phyloP scores from a whole-genome alignment of 2,329 filamentous ascomycete genomes.

The Cylindrodendrum hubeiense region DNA sequence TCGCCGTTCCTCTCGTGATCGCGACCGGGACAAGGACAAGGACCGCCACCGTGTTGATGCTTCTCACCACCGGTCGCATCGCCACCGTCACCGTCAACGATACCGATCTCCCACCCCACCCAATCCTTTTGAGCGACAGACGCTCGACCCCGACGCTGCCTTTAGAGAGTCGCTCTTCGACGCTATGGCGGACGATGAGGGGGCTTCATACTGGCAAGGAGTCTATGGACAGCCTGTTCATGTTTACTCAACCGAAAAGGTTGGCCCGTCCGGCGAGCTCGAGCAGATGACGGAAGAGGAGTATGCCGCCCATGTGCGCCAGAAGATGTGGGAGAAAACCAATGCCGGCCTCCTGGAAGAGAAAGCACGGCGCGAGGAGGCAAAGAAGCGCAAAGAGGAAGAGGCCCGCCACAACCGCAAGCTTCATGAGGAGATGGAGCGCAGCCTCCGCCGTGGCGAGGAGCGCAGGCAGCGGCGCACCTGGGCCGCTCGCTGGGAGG shows the following conservation, averaged over 20 bases:
- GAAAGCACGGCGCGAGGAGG: slow-evolving; percentile 70
- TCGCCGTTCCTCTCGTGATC: slow-evolving; percentile 41
- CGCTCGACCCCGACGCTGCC: slow-evolving; percentile 76
- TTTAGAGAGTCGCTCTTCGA: slow-evolving; percentile 97
- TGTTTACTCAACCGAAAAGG: slow-evolving; percentile 70
- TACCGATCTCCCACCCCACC: slow-evolving; percentile 60
- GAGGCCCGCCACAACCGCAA: slow-evolving; percentile 61
- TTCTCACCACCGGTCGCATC: slow-evolving; percentile 33
- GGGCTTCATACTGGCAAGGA: slow-evolving; percentile 92
- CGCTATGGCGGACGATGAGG: slow-evolving; percentile 96
- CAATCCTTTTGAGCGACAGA: slow-evolving; percentile 59
- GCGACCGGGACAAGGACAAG: slow-evolving; percentile 35
- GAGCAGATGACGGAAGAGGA: slow-evolving; percentile 94
- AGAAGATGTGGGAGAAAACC: slow-evolving; percentile 95
- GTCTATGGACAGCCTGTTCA: slow-evolving; percentile 98
- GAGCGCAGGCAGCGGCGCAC: slow-evolving; percentile 68
- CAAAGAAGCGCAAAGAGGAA: slow-evolving; percentile 63
- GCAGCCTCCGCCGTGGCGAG: slow-evolving; percentile 75
- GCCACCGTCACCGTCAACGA: slow-evolving; percentile 49
- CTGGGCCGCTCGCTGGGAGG: slow-evolving; percentile 72
- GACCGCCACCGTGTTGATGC: slow-evolving; percentile 37
- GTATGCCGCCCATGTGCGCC: slow-evolving; percentile 87
- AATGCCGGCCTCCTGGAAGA: slow-evolving; percentile 87
- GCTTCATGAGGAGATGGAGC: slow-evolving; percentile 76
- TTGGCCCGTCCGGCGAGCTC: slow-evolving; percentile 66